Base-by-base conservation (phyloP, 2,329 filamentous ascomycete species). In the Lachnellula occidentalis region DNA sequence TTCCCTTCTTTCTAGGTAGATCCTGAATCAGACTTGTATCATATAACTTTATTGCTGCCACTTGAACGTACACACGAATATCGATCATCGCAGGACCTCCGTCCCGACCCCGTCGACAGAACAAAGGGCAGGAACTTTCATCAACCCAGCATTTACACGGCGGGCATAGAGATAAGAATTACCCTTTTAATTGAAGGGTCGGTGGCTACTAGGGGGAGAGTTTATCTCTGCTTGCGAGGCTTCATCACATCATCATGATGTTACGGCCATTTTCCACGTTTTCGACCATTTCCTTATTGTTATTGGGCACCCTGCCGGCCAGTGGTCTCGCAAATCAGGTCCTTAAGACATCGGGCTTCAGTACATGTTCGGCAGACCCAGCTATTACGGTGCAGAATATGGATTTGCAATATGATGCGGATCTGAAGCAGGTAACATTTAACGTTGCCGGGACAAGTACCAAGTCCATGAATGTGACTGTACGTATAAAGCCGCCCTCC, bases 291-390 rank as follows among this genome's bases (percentile, higher is more conserved):
- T 65, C 63, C 59, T 64, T 68, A 49, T 53, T 66, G 46, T 55
- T 67, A 50, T 55, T 67, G 22, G 62, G 58, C 52, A 55, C 56
- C 48, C 61, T 69, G 54, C 59, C 66, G 55, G 64, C 55, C 54
- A 64, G 62, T 55, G 86, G 79, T 51, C 69, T 87, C 56, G 88
- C 82, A 53, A 78, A 74, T 58, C 84, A 92, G 63, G 76, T 95
- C 55, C 81, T 99, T 55, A 81, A 86, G 68, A 96, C 92, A 22
- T 81, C 80, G 59, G 89, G 91, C 56, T 95, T 94, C 74, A 82
- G 78, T 66, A 84, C 85, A 60, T 97, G 94, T 72, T 71, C 78
- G 31, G 64, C 79, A 64, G 73, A 80, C 63, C 66, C 76, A 56
- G 72, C 75, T 37, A 84, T 97, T 65, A 79, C 78, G 58, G 86